phyloP scores from a whole-genome alignment of 148 eudicot genomes.

The Rhododendron molle region DNA sequence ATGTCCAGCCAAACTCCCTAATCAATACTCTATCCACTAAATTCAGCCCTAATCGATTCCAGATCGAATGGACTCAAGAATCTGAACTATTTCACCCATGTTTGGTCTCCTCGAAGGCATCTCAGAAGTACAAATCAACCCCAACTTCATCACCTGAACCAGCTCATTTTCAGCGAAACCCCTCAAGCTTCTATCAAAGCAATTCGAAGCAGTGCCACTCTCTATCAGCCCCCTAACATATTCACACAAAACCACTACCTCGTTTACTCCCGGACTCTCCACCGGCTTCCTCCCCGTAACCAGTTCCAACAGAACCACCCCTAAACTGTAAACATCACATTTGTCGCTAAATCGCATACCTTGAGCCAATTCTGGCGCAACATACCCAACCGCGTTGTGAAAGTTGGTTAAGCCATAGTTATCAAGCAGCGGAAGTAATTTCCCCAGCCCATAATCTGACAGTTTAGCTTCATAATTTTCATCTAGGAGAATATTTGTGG shows the following conservation, averaged over 20 bases:
- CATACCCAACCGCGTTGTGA: conserved; percentile 83
- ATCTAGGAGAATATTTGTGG: conserved; percentile 75
- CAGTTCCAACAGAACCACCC: conserved; percentile 79
- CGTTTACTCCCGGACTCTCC: conserved; percentile 59
- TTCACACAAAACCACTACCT: conserved; percentile 79
- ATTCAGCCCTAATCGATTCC: conserved; percentile 23
- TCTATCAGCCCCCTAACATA: conserved; percentile 68
- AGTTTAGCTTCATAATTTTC: conserved; percentile 61
- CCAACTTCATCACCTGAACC: conserved; percentile 87
- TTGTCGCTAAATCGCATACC: conserved; percentile 64
- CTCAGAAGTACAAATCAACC: conserved; percentile 76
- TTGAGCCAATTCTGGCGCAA: conserved; percentile 89
- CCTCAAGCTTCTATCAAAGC: conserved; percentile 75
- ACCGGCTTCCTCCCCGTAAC: conserved; percentile 94
- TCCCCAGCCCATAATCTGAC: conserved; percentile 77
- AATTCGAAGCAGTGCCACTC: conserved; percentile 60
- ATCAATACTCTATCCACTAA: neutral
- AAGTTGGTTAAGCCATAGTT: conserved; percentile 51
- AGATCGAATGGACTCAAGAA: conserved; percentile 66
- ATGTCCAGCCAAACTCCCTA: neutral
- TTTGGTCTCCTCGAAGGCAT: conserved; percentile 75
- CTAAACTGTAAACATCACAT: conserved; percentile 86
- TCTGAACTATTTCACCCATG: conserved; percentile 91
- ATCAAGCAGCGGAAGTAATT: conserved; percentile 69
- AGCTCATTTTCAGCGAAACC: conserved; percentile 72